Conservation (phyloP, 768 basidiomycete genomes). For the Phaeolepiota aurea region DNA sequence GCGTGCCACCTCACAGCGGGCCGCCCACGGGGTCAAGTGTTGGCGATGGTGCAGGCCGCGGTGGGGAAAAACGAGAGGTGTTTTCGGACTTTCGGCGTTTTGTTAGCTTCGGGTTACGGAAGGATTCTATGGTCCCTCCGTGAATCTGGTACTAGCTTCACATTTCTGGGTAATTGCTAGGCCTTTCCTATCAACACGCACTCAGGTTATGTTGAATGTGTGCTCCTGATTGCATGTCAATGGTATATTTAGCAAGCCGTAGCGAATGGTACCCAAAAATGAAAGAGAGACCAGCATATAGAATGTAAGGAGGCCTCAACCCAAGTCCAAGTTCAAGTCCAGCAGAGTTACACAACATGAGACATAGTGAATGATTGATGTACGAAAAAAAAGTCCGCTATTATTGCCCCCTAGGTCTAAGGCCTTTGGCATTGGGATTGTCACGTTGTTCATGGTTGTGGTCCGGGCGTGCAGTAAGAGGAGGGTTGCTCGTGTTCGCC, state of each 20-base stretch:
- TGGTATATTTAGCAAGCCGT: no score
- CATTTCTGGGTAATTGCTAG: no score
- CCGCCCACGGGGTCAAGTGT: slow-evolving; percentile 55
- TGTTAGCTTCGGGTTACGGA: slow-evolving; percentile 81
- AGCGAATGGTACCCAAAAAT: no score
- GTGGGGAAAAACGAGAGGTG: slow-evolving; percentile 60
- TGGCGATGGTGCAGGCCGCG: slow-evolving; percentile 24
- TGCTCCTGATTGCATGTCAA: no score
- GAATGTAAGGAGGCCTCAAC: no score
- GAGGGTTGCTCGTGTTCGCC: not conserved
- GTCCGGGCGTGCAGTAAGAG: not conserved
- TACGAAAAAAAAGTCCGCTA: not conserved
- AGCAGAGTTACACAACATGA: no score
- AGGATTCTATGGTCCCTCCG: slow-evolving; percentile 40
- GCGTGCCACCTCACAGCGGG: slow-evolving; percentile 55
- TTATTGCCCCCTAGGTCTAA: not conserved
- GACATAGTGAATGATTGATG: no score
- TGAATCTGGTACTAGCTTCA: no score
- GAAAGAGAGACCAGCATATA: no score
- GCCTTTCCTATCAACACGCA: no score
- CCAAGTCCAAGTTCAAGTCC: no score
- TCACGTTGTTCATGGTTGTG: not conserved
- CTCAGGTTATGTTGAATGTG: no score
- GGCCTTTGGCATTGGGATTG: not conserved
- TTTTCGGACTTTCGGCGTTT: slow-evolving; percentile 86